Conservation (phyloP, 352 stramenopile genomes). For the Globisporangium mamillatum region DNA sequence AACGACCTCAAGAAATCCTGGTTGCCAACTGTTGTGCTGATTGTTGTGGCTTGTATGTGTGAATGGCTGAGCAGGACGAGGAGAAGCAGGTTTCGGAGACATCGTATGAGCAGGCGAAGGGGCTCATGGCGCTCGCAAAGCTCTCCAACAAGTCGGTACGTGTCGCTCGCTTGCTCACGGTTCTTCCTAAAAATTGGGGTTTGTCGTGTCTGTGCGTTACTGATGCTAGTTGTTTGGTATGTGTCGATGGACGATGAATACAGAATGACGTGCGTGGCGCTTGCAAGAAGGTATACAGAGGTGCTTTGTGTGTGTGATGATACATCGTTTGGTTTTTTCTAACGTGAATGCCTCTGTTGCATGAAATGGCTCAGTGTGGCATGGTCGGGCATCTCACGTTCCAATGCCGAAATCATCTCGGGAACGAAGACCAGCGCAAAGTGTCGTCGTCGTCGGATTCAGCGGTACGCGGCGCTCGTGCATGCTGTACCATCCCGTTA, state of each 20-base stretch:
- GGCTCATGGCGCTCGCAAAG: constrained; percentile 93
- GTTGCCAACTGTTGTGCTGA: neutral
- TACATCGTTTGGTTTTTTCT: neutral
- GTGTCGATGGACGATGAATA: neutral
- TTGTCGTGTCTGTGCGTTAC: no score
- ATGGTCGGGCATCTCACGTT: constrained; percentile 92
- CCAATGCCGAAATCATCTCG: constrained; percentile 86
- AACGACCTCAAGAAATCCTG: neutral
- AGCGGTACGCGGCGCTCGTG: neutral
- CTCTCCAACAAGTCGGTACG: constrained; percentile 91
- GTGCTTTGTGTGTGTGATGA: neutral
- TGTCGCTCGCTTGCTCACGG: neutral
- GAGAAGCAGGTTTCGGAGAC: constrained; percentile 61
- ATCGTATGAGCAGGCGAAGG: constrained; percentile 87
- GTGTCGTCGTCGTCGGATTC: constrained; percentile 30
- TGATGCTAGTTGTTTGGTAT: constrained; percentile 2
- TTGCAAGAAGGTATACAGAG: constrained; percentile 76
- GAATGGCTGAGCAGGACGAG: constrained; percentile 29
- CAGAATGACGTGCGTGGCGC: constrained; percentile 75
- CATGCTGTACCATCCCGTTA: neutral
- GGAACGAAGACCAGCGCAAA: constrained; percentile 36
- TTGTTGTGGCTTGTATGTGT: neutral
- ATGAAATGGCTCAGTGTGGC: constrained; percentile 47
- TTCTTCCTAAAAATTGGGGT: neutral
- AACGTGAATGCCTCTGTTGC: neutral